These are phyloP conservation scores for Pulveroboletus sp. DNA, from an alignment of 768 basidiomycete genomes.

Conservation along the genomic window DNA sequence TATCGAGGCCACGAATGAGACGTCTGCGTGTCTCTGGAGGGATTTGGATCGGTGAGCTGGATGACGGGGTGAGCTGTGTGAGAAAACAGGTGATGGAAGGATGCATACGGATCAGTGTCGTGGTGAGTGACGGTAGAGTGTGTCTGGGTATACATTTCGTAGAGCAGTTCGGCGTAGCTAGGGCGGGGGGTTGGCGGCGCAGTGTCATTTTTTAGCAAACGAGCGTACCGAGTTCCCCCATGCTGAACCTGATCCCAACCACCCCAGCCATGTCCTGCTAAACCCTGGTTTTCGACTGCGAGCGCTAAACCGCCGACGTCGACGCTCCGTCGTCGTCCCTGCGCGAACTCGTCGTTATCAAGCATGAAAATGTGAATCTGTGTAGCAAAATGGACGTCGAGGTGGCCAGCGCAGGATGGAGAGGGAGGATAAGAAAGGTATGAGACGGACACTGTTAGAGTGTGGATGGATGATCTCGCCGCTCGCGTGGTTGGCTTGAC, in stretches of 20 bases:
- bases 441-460: slow-evolving; percentile 14
- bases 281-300: slow-evolving; percentile 59
- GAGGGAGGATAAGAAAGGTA: slow-evolving; percentile 8
- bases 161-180: slow-evolving; percentile 78
- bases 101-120: slow-evolving; percentile 25
- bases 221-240: slow-evolving; percentile 49
- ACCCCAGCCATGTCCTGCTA: slow-evolving; percentile 75
- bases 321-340: slow-evolving; percentile 66
- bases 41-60: slow-evolving; percentile 48
- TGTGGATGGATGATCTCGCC: slow-evolving; percentile 29
- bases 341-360: slow-evolving; percentile 26
- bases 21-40: slow-evolving; percentile 50
- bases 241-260: slow-evolving; percentile 49
- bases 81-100: not conserved
- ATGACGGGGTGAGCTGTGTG: slow-evolving; percentile 12
- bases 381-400: not conserved
- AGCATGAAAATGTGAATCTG: slow-evolving; percentile 17
- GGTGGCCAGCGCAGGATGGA: not conserved
- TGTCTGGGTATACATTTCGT: slow-evolving; percentile 83
- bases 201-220: slow-evolving; percentile 4
- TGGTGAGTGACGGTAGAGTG: slow-evolving; percentile 64
- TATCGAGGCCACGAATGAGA: slow-evolving; percentile 66
- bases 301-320: slow-evolving; percentile 88
- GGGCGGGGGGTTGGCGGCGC: slow-evolving; percentile 20
- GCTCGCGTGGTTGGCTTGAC: slow-evolving; percentile 35